Conservation (phyloP, 106 monocot genomes). For the Acanthochlamys bracteata region DNA sequence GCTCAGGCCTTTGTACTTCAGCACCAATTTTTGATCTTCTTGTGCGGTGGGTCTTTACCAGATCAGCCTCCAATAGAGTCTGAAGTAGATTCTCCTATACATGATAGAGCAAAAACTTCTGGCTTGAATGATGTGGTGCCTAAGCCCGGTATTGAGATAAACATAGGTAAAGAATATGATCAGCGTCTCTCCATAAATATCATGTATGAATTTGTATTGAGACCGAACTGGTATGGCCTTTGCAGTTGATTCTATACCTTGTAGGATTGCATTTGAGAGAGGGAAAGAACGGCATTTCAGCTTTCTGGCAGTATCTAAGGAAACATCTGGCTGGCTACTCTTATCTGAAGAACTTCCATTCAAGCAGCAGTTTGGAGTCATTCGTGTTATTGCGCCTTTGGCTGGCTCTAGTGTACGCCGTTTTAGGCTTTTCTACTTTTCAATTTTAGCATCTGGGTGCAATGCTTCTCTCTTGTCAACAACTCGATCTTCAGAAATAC, state of each 20-base stretch:
- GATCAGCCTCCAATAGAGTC: conserved; percentile 57
- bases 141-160: conserved; percentile 82
- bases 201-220: no score
- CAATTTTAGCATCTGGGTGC: no score
- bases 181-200: no score
- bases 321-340: conserved; percentile 78
- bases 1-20: conserved; percentile 86
- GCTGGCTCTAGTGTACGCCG: conserved; percentile 79
- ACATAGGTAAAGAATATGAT: conserved; percentile 40
- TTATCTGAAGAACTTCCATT: conserved; percentile 69
- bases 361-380: conserved; percentile 51
- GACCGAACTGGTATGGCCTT: neutral
- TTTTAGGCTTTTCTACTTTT: conserved; percentile 1
- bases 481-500: neutral
- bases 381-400: conserved; percentile 86
- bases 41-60: conserved; percentile 47
- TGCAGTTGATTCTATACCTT: conserved; percentile 66
- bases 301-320: conserved; percentile 73
- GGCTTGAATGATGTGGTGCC: conserved; percentile 49
- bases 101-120: conserved; percentile 29
- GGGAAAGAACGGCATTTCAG: conserved; percentile 84
- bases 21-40: conserved; percentile 71
- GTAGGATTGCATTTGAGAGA: conserved; percentile 98
- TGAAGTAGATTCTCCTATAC: conserved; percentile 26
- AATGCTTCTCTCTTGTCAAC: no score